phyloP scores from a whole-genome alignment of 352 stramenopile species.

The Pythium brachiatum region DNA sequence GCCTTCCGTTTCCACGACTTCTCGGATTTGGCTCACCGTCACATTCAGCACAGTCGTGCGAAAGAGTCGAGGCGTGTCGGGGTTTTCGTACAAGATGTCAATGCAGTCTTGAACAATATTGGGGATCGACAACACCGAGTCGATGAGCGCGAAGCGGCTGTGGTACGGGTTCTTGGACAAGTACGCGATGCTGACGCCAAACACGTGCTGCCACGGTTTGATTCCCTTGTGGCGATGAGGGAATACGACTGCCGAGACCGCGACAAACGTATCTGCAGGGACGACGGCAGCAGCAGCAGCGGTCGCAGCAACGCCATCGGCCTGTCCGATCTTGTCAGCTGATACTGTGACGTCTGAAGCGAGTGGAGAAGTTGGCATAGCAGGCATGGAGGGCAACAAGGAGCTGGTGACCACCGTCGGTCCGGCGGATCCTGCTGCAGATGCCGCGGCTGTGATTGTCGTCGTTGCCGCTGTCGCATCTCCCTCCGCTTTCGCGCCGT shows the following conservation, averaged over 20 bases:
- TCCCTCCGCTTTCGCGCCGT: conserved; percentile 12
- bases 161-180: conserved; percentile 80
- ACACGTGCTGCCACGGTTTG: conserved; percentile 84
- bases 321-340: conserved; percentile 24
- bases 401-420: background rate
- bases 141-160: conserved; percentile 73
- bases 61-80: conserved; percentile 70
- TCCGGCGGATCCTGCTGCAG: background rate
- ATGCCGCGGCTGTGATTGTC: background rate
- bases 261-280: conserved; percentile 35
- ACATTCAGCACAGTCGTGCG: conserved; percentile 74
- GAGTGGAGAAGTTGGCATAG: conserved; percentile 20
- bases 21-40: conserved; percentile 63
- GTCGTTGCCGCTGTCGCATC: conserved; percentile 10
- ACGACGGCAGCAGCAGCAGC: background rate
- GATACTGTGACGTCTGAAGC: conserved; percentile 26
- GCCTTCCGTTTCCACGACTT: conserved; percentile 72
- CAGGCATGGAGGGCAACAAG: conserved; percentile 9
- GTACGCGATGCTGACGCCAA: conserved; percentile 70
- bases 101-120: conserved; percentile 82
- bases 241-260: conserved; percentile 56
- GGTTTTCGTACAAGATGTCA: conserved; percentile 56
- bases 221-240: conserved; percentile 70
- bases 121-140: conserved; percentile 64
- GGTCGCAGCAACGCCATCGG: conserved; percentile 8